Base-by-base conservation (phyloP, 768 basidiomycete genomes). In the Mycena floridula region DNA sequence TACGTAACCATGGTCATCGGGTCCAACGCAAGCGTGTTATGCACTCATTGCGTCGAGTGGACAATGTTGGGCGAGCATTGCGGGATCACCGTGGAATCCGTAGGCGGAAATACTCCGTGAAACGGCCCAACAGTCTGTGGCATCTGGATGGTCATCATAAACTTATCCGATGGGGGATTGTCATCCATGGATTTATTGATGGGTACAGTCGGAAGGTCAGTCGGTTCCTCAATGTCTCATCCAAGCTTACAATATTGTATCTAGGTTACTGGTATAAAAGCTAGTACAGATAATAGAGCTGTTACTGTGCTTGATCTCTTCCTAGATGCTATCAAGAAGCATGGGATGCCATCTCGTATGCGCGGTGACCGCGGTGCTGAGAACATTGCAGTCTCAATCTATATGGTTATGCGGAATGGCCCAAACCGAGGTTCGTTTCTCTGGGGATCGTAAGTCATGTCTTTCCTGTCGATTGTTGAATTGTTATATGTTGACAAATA, bases 361-460 rank as follows among this genome's bases (percentile, higher is more conserved):
- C n/a, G n/a, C n/a, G n/a, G n/a, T n/a, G 60, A 66, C 37, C 40
- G 40, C 11, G 60, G 59, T 7, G 54, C 59, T 5, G 56, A 67
- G 40, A 67, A 67, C 26, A 42, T 56, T 1, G 48, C 52, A 13
- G 54, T 67, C 28, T 30, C 28, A 30, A n/a, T n/a, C n/a, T n/a
- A n/a, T n/a, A n/a, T n/a, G n/a, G n/a, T n/a, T n/a, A 30, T 30
- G 28, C 37, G 20, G 11, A 11, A 20, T 13, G 37, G 37, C 13
- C 37, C 20, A 38, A 38, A 38, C 11, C 37, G 20, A 21, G 37
- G 37, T 20, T 38, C 37, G 9, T 38, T 38, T 21, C 12, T 38
- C 20, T 50, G 42, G 46, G 28, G 28, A 30, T 30, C 40, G 49
- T 59, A 42, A 42, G 52, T 52, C n/a, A 15, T 18, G 21, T n/a